Percentiles rank a stretch among this genome's conserved stretches.
phyloP scores from a whole-genome alignment of 2,329 filamentous ascomycete species.

The Chrysoporthe deuterocubensis region DNA sequence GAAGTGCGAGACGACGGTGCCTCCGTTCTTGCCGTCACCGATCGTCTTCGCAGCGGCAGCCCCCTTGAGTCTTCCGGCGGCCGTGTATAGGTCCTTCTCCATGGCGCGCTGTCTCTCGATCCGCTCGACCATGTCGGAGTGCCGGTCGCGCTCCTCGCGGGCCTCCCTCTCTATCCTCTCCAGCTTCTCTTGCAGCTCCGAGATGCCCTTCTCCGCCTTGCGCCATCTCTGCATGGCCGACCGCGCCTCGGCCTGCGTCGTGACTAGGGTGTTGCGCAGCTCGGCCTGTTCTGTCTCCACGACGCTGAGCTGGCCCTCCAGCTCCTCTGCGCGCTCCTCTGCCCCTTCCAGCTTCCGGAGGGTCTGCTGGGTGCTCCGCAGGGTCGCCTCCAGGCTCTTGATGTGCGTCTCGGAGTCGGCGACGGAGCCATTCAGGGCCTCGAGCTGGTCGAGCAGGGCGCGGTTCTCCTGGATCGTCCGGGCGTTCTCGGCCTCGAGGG shows the following conservation, averaged over 20 bases:
- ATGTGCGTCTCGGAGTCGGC: slow-evolving; percentile 80
- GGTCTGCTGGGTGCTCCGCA: slow-evolving; percentile 78
- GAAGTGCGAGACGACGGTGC: slow-evolving; percentile 84
- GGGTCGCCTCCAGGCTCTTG: slow-evolving; percentile 73
- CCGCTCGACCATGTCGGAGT: slow-evolving; percentile 77
- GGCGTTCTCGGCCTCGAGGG: slow-evolving; percentile 77
- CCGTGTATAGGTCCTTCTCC: slow-evolving; percentile 79
- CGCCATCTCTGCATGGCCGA: slow-evolving; percentile 83
- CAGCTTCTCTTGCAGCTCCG: slow-evolving; percentile 82
- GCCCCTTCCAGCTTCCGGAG: slow-evolving; percentile 75
- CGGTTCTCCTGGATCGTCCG: slow-evolving; percentile 83
- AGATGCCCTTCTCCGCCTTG: slow-evolving; percentile 79
- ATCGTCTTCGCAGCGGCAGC: slow-evolving; percentile 74
- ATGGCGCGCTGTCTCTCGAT: slow-evolving; percentile 84
- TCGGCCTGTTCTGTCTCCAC: slow-evolving; percentile 82
- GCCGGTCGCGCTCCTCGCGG: slow-evolving; percentile 76
- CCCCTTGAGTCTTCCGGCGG: slow-evolving; percentile 79
- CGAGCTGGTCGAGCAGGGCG: slow-evolving; percentile 79
- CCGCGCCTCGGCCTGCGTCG: slow-evolving; percentile 74
- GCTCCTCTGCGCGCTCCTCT: slow-evolving; percentile 72
- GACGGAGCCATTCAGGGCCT: slow-evolving; percentile 79
- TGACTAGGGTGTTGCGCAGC: slow-evolving; percentile 69
- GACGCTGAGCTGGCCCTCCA: slow-evolving; percentile 78
- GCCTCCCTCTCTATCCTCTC: slow-evolving; percentile 87
- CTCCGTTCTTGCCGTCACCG: slow-evolving; percentile 60